Conservation (phyloP, 306 rosid species). For the Castanea crenata region DNA sequence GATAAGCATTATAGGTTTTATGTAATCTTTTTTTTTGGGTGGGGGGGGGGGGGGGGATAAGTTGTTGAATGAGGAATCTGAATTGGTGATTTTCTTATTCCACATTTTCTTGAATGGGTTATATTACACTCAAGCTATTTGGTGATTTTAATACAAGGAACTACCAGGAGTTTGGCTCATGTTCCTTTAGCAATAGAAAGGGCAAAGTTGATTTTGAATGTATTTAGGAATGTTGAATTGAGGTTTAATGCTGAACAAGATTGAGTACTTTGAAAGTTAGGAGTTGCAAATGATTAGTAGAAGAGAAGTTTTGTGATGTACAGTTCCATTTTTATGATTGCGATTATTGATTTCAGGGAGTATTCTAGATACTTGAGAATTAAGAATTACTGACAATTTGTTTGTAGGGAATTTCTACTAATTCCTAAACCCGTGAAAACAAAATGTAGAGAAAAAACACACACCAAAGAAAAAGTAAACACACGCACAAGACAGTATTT, state of each 20-base stretch:
- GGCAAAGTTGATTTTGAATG: neutral
- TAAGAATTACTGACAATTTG: neutral
- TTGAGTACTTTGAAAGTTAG: neutral
- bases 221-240: neutral
- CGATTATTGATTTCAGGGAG: neutral
- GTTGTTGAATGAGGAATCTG: neutral
- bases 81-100: neutral
- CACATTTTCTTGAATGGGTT: neutral
- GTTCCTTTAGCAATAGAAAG: neutral
- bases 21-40: too few relatives aligned
- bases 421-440: too few relatives aligned
- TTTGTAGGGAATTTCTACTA: too few relatives aligned
- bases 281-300: neutral
- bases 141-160: neutral
- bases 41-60: too few relatives aligned
- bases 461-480: too few relatives aligned
- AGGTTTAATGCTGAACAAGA: neutral
- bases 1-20: neutral
- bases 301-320: neutral
- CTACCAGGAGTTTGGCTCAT: neutral
- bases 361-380: neutral
- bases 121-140: neutral
- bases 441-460: too few relatives aligned
- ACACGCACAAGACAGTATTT: too few relatives aligned
- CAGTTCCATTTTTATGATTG: neutral